Percentiles rank a stretch among this genome's conserved stretches.
Conservation (phyloP, 2,329 filamentous ascomycete species). For the Fusarium begoniae region DNA sequence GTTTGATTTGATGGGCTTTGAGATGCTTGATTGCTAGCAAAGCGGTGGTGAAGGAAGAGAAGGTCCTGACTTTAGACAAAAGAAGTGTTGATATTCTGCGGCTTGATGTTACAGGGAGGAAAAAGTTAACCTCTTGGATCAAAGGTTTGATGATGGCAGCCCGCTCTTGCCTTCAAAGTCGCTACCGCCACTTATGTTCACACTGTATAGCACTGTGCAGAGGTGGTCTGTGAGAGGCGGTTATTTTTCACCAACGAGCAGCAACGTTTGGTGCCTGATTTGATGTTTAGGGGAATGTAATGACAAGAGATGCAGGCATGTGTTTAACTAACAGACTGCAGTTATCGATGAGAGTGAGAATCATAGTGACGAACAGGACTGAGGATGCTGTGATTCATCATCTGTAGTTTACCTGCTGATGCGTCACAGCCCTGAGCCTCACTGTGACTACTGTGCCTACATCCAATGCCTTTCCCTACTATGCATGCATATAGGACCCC, state of each 20-base stretch:
- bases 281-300: background rate
- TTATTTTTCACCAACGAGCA: background rate
- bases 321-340: background rate
- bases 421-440: constrained; percentile 9
- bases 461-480: background rate
- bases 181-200: constrained; percentile 29
- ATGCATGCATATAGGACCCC: background rate
- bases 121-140: constrained; percentile 12
- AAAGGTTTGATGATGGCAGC: constrained; percentile 5
- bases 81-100: constrained; percentile 1
- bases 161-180: constrained; percentile 7
- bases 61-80: background rate
- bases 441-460: background rate
- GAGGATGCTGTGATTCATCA: constrained; percentile 17
- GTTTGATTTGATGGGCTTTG: constrained; percentile 24
- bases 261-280: background rate
- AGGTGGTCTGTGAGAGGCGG: background rate
- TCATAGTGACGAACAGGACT: background rate
- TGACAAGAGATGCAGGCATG: background rate
- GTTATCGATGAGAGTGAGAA: background rate
- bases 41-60: constrained; percentile 15
- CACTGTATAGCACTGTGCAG: constrained; percentile 23
- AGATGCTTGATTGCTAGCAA: constrained; percentile 18
- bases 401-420: background rate
- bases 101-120: constrained; percentile 7